Percentiles rank a stretch among this genome's conserved stretches.
Conservation (phyloP, 192 early-diverging fungal genomes). For the Coemansia sp. region DNA sequence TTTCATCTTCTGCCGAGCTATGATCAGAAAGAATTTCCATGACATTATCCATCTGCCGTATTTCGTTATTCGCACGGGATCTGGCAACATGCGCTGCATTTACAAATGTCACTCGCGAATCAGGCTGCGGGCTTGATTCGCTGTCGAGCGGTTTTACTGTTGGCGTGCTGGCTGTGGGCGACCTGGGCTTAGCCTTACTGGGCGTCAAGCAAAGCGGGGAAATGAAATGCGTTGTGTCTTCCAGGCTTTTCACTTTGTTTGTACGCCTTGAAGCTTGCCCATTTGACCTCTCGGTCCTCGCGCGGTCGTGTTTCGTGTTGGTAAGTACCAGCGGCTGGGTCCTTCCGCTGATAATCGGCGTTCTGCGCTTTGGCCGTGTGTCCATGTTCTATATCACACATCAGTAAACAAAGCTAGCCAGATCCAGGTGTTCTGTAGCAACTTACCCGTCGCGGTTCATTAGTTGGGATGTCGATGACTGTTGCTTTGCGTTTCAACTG, state of each 20-base stretch:
- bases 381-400: too few species aligned
- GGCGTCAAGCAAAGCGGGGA: too few species aligned
- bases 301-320: too few species aligned
- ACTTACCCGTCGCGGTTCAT: constrained; percentile 11
- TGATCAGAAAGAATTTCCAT: constrained; percentile 25
- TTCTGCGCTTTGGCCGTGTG: too few species aligned
- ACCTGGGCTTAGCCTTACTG: too few species aligned
- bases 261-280: too few species aligned
- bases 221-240: too few species aligned
- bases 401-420: not conserved
- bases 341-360: too few species aligned
- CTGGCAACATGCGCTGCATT: constrained; percentile 4
- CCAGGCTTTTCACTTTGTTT: too few species aligned
- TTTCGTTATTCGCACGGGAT: not conserved
- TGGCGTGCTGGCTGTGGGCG: too few species aligned
- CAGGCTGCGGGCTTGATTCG: not conserved
- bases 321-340: too few species aligned
- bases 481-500: constrained; percentile 7
- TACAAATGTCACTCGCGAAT: constrained; percentile 7
- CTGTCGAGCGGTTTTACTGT: not conserved
- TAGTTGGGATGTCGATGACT: constrained; percentile 10
- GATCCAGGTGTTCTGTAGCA: not conserved
- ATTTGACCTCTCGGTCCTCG: too few species aligned
- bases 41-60: not conserved
- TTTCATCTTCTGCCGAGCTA: constrained; percentile 20